These are phyloP conservation scores for Alternaria rosae DNA, from an alignment of 2,329 filamentous ascomycete species.

Conservation along the genomic window DNA sequence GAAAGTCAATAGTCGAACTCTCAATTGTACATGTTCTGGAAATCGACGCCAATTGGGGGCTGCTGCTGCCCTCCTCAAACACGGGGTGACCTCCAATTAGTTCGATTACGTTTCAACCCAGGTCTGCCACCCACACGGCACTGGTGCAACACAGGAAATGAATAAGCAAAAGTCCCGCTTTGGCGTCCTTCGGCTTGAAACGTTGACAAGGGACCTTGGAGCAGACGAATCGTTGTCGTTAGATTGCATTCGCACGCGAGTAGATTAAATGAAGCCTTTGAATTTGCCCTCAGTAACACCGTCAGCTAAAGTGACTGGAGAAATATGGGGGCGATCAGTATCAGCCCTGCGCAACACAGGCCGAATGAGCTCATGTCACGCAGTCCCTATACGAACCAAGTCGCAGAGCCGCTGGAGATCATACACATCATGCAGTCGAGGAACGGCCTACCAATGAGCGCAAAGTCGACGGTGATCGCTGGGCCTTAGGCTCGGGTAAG, in stretches of 20 bases:
- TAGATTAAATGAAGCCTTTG: conserved; percentile 16
- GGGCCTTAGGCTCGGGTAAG: conserved; percentile 2
- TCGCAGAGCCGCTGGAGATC: conserved; percentile 34
- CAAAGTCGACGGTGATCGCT: background rate
- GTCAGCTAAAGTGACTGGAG: conserved; percentile 8
- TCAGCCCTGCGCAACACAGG: conserved; percentile 31
- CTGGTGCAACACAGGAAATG: conserved; percentile 13
- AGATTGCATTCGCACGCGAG: conserved; percentile 11
- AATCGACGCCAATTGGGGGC: conserved; percentile 32
- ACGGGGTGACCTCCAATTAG: conserved; percentile 19
- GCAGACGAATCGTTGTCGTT: conserved; percentile 4
- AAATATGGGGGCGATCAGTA: conserved; percentile 25
- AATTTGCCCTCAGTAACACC: background rate
- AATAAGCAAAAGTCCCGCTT: conserved; percentile 21
- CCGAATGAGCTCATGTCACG: conserved; percentile 29
- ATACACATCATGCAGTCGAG: conserved; percentile 13
- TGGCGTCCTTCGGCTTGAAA: conserved; percentile 22
- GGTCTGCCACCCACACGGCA: conserved; percentile 17
- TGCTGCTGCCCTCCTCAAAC: conserved; percentile 28
- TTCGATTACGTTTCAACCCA: conserved; percentile 26
- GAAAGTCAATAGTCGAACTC: conserved; percentile 14
- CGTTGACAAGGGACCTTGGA: conserved; percentile 9
- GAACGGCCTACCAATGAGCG: conserved; percentile 7
- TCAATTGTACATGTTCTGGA: conserved; percentile 2
- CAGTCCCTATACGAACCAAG: conserved; percentile 31